phyloP scores from a whole-genome alignment of 306 rosid genomes.

The Lithocarpus polystachyus region DNA sequence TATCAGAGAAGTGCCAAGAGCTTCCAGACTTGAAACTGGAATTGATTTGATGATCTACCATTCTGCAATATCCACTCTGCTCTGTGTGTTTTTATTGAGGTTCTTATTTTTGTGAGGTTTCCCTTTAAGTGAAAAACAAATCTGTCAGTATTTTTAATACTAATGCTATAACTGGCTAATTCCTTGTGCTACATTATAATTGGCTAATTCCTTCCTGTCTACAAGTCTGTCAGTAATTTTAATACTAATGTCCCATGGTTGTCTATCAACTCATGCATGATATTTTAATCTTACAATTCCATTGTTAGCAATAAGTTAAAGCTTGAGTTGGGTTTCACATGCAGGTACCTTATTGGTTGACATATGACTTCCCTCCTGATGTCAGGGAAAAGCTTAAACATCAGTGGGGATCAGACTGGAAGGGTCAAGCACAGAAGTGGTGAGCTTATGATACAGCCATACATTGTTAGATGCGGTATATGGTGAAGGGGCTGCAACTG shows the following conservation, averaged over 20 bases:
- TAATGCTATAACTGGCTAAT: too few species aligned
- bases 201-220: not conserved
- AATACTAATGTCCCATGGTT: not conserved
- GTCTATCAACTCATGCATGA: not conserved
- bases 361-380: conserved; percentile 90
- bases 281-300: not conserved
- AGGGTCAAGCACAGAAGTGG: conserved; percentile 98
- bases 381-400: conserved; percentile 63
- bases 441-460: conserved; percentile 25
- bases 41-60: too few species aligned
- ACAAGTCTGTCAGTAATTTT: not conserved
- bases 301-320: conserved; percentile 2
- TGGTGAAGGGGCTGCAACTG: conserved; percentile 1
- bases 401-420: conserved; percentile 90
- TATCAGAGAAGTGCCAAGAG: too few species aligned
- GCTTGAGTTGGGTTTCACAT: conserved; percentile 16
- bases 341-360: conserved; percentile 81
- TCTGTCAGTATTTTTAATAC: too few species aligned
- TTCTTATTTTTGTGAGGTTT: not conserved
- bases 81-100: not conserved
- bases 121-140: not conserved
- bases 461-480: not conserved
- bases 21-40: too few species aligned
- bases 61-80: not conserved
- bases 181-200: not conserved